A percentile compares a stretch with the other conserved stretches of the same genome.
phyloP scores from a whole-genome alignment of 2,329 filamentous ascomycete genomes.

The Capronia epimyces region DNA sequence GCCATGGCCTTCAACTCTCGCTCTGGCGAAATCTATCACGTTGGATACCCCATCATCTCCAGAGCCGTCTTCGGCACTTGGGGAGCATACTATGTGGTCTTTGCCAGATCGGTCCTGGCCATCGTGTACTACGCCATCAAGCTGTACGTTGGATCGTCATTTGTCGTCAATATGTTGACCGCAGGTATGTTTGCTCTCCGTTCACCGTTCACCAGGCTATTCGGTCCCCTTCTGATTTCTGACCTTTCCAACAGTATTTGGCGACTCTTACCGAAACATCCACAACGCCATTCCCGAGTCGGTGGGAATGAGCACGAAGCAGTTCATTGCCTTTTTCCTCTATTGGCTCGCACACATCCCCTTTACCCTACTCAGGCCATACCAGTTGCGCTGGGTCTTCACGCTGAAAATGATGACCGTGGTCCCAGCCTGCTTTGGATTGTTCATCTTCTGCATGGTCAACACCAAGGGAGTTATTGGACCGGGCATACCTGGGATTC shows the following conservation, averaged over 20 bases:
- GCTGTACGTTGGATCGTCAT: constrained; percentile 25
- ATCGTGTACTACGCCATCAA: constrained; percentile 39
- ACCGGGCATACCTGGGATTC: constrained; percentile 25
- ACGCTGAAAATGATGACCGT: constrained; percentile 42
- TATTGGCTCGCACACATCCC: constrained; percentile 40
- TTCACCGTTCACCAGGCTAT: no score
- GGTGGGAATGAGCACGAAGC: constrained; percentile 34
- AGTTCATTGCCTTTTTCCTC: constrained; percentile 37
- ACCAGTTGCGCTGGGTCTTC: constrained; percentile 44
- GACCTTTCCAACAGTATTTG: constrained; percentile 30
- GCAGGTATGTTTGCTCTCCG: constrained; percentile 8
- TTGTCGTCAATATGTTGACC: constrained; percentile 28
- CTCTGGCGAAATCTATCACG: constrained; percentile 40
- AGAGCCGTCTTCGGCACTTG: constrained; percentile 42
- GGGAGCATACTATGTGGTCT: constrained; percentile 42
- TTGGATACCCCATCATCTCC: constrained; percentile 39
- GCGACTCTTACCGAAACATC: constrained; percentile 32
- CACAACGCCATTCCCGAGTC: constrained; percentile 33
- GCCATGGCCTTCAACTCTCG: constrained; percentile 45
- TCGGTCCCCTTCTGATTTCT: no score
- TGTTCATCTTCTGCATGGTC: constrained; percentile 40
- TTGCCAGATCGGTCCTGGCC: constrained; percentile 38
- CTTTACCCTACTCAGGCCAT: constrained; percentile 42
- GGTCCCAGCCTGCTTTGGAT: constrained; percentile 36
- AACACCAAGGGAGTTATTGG: constrained; percentile 37